Evolutionary conservation across 208 protist genomes (phyloP), one percentile per base, ranked within the genome.

Genomic region (Leishmania gerbilli): DNA sequence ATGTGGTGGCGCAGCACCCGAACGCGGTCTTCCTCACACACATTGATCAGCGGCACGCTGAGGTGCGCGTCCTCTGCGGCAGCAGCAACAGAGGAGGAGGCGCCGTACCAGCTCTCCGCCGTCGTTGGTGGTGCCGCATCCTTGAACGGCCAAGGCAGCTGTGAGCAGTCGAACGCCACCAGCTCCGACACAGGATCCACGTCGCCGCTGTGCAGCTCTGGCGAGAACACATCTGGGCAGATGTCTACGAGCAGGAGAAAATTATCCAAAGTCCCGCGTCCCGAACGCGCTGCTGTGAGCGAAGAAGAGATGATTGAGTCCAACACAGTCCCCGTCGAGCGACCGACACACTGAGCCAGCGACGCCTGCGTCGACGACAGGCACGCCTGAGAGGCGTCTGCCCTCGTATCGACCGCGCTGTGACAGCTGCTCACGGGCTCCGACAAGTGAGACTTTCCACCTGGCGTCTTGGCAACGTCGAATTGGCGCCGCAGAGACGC

Each of bases 1-100:
- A 97, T 92, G 53, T 95, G 90, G 76, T 90, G 91, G 15, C 86
- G 81, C 79, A 96, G 67, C 31, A 96, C 88, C 5, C 42, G 67
- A 8, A 94, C 72, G 4, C 83, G 85, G 56, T 87, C 76, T 74
- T 84, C 87, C 37, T 85, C 76, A 21, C 86, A 83, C 11, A 91
- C 79, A 6, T 86, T 75, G 37, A 75, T 62, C 75, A 96, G 81
- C 40, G 83, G 79, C 2, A 79, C 64, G 72, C 47, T 45, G 24
- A 85, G 71, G 37, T 80, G 79, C 17, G 68, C 76, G 60, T 91
- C 84, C 15, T 82, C 76, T 11, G 49, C 47, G 27, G 77, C 56
- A 13, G 64, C 45, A 4, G 60, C n/a, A 11, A 83, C 68, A 34
- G 24, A 49, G 19, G 75, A 68, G 6, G 83, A 24, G 31, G 76